These are phyloP conservation scores for Ustilago loliicola DNA, from an alignment of 1,284 basidiomycete genomes.

Conservation along the genomic window DNA sequence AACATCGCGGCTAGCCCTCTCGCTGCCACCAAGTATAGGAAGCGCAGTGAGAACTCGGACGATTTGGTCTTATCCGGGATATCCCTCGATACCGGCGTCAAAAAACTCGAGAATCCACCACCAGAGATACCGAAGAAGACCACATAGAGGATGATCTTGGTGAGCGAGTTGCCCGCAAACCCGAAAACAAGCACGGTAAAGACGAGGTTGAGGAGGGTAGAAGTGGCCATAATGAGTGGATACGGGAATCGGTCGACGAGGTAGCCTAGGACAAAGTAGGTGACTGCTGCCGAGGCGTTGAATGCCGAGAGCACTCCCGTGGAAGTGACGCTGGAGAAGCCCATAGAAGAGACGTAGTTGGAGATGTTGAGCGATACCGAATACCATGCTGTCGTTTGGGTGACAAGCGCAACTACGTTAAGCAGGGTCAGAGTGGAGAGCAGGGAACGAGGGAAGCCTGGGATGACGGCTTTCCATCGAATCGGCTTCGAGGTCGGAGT, in stretches of 20 bases:
- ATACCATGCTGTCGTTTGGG: constrained; percentile 54
- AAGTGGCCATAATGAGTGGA: constrained; percentile 52
- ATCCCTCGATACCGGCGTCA: constrained; percentile 46
- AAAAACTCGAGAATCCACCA: constrained; percentile 38
- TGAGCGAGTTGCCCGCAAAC: constrained; percentile 51
- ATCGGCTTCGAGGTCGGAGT: constrained; percentile 8
- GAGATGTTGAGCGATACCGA: constrained; percentile 61
- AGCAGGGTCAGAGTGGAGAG: constrained; percentile 28
- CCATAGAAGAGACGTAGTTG: constrained; percentile 53
- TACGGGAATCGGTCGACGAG: constrained; percentile 55
- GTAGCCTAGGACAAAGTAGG: constrained; percentile 51
- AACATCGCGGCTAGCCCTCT: constrained; percentile 53
- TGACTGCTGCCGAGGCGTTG: constrained; percentile 58
- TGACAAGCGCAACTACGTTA: constrained; percentile 30
- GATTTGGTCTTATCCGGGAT: constrained; percentile 21
- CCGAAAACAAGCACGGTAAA: constrained; percentile 56
- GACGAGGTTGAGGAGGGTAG: constrained; percentile 40
- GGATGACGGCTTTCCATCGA: constrained; percentile 26
- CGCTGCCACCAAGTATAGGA: constrained; percentile 39
- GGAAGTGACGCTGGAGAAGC: constrained; percentile 41
- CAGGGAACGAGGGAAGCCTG: constrained; percentile 36
- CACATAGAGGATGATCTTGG: constrained; percentile 55
- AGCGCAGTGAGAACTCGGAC: constrained; percentile 33
- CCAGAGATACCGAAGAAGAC: constrained; percentile 56
- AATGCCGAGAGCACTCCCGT: constrained; percentile 59